Conservation (phyloP, 805 yeast species). For the Lachancea lanzarotensis region DNA sequence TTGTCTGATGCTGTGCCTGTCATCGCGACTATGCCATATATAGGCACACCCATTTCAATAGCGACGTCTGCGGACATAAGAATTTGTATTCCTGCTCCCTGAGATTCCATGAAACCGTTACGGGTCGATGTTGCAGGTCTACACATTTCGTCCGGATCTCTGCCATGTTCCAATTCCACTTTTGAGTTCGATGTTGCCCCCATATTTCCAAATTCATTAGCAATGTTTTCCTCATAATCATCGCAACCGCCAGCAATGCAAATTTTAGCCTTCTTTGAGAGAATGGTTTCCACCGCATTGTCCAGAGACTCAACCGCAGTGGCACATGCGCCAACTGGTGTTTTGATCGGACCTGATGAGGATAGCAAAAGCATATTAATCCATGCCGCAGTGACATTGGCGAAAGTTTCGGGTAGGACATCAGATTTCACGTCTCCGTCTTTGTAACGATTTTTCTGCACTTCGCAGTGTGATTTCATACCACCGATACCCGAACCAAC, state of each 20-base stretch:
- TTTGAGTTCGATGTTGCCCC: slow-evolving; percentile 77
- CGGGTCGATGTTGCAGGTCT: slow-evolving; percentile 85
- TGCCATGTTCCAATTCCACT: slow-evolving; percentile 69
- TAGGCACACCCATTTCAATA: slow-evolving; percentile 84
- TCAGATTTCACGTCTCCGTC: slow-evolving; percentile 84
- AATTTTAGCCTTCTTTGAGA: slow-evolving; percentile 75
- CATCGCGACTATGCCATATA: slow-evolving; percentile 76
- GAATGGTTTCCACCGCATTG: slow-evolving; percentile 74
- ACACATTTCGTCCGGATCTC: slow-evolving; percentile 88
- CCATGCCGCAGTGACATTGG: slow-evolving; percentile 92
- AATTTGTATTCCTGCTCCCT: slow-evolving; percentile 87
- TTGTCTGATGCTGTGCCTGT: slow-evolving; percentile 84
- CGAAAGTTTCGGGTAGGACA: slow-evolving; percentile 82
- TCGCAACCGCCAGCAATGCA: slow-evolving; percentile 88
- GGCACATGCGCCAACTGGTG: slow-evolving; percentile 94
- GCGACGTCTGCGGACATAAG: slow-evolving; percentile 83
- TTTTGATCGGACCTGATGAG: slow-evolving; percentile 85
- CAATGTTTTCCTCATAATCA: slow-evolving; percentile 88
- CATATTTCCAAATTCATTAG: slow-evolving; percentile 87
- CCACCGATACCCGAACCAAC: slow-evolving; percentile 96
- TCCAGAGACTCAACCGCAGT: slow-evolving; percentile 88
- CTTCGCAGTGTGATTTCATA: slow-evolving; percentile 74
- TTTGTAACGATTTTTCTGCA: slow-evolving; percentile 74
- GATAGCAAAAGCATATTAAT: slow-evolving; percentile 83
- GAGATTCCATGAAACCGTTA: slow-evolving; percentile 89